phyloP scores from a whole-genome alignment of 2,329 filamentous ascomycete genomes.

The Plenodomus lindquistii region DNA sequence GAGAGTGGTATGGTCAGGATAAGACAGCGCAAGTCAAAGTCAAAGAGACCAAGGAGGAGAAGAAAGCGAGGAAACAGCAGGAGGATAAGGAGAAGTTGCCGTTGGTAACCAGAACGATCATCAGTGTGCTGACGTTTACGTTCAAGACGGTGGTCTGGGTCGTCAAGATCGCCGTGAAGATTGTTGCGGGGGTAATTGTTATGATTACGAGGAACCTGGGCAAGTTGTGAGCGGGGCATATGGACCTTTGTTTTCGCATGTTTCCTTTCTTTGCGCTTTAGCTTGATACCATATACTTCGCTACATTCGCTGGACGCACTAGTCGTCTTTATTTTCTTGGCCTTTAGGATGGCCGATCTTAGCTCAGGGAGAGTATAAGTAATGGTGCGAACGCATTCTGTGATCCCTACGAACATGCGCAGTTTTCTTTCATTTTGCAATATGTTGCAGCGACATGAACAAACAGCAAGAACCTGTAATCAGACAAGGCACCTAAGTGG shows the following conservation, averaged over 20 bases:
- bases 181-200: constrained; percentile 45
- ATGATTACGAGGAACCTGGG: constrained; percentile 43
- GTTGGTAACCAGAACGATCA: constrained; percentile 43
- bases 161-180: constrained; percentile 47
- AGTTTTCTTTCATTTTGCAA: too few relatives aligned
- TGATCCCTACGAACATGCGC: too few relatives aligned
- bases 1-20: constrained; percentile 42
- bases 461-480: too few relatives aligned
- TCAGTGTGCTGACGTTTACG: constrained; percentile 46
- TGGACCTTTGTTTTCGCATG: not conserved
- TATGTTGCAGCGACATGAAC: too few relatives aligned
- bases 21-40: constrained; percentile 9
- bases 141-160: constrained; percentile 50
- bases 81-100: constrained; percentile 44
- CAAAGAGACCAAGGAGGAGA: constrained; percentile 20
- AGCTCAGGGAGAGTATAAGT: not conserved
- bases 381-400: too few relatives aligned
- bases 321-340: too few relatives aligned
- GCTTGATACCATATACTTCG: not conserved
- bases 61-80: constrained; percentile 33
- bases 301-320: not conserved
- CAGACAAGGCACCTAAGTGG: too few relatives aligned
- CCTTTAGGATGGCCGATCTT: not conserved
- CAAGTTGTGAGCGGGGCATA: constrained; percentile 27
- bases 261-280: not conserved